These are phyloP conservation scores for Ceratobasidium sp. DNA, from an alignment of 1,284 basidiomycete genomes.

Conservation along the genomic window DNA sequence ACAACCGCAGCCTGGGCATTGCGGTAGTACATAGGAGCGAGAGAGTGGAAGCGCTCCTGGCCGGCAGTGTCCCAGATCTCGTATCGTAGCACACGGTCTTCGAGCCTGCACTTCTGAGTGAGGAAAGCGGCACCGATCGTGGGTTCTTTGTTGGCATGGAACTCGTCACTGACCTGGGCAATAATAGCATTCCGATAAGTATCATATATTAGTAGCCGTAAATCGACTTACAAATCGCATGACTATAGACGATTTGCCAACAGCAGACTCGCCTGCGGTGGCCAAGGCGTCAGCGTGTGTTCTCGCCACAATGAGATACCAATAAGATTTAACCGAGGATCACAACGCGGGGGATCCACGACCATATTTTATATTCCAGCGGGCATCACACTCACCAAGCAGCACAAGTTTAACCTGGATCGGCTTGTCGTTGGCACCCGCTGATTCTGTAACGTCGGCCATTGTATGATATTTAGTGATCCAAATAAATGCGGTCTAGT, in stretches of 20 bases:
- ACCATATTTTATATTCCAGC: neutral
- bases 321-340: constrained; percentile 3
- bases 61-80: constrained; percentile 97
- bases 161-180: constrained; percentile 83
- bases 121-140: constrained; percentile 96
- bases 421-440: constrained; percentile 66
- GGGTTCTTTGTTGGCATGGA: constrained; percentile 95
- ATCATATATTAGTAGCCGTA: constrained; percentile 45
- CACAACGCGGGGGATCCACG: too few species aligned
- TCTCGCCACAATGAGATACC: constrained; percentile 31
- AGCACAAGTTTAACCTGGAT: constrained; percentile 90
- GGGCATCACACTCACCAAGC: constrained; percentile 62
- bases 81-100: constrained; percentile 90
- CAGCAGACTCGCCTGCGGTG: constrained; percentile 88
- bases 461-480: constrained; percentile 41
- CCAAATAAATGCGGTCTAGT: constrained; percentile 4
- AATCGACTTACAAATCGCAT: constrained; percentile 84
- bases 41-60: constrained; percentile 92
- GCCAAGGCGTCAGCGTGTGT: constrained; percentile 21
- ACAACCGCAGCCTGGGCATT: constrained; percentile 98
- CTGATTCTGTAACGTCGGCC: constrained; percentile 50
- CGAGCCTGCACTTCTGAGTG: constrained; percentile 88
- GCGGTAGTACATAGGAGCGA: constrained; percentile 97
- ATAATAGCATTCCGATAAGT: constrained; percentile 12
- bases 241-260: constrained; percentile 99